These are phyloP conservation scores for Phytophthora parvispora DNA, from an alignment of 352 stramenopile genomes.

Conservation along the genomic window DNA sequence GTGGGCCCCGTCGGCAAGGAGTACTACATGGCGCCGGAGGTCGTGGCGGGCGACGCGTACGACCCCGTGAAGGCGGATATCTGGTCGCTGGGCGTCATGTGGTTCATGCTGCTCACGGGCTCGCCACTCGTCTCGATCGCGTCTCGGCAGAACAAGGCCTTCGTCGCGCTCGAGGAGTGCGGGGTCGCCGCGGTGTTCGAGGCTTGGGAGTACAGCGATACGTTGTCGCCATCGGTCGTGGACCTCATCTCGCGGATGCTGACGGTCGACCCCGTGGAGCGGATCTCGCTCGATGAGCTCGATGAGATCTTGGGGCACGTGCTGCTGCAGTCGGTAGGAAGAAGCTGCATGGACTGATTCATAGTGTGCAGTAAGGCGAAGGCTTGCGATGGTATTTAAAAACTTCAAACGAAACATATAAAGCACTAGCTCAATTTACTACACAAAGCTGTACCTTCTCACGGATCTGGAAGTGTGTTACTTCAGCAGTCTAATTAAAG, in stretches of 20 bases:
- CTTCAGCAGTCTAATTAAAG: too few species aligned
- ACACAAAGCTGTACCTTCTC: too few species aligned
- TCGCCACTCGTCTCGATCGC: slow-evolving; percentile 64
- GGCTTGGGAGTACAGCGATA: slow-evolving; percentile 37
- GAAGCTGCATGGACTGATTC: too few species aligned
- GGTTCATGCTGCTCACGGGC: slow-evolving; percentile 95
- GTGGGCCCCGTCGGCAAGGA: slow-evolving; percentile 85
- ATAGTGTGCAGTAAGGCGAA: too few species aligned
- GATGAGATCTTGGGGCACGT: slow-evolving; percentile 6
- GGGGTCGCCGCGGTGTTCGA: slow-evolving; percentile 34
- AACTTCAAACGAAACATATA: too few species aligned
- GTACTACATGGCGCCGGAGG: slow-evolving; percentile 97
- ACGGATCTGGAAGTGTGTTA: too few species aligned
- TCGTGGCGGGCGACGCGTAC: slow-evolving; percentile 83
- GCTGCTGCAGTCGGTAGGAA: too few species aligned
- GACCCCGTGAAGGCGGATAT: slow-evolving; percentile 94
- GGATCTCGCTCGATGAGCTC: slow-evolving; percentile 13
- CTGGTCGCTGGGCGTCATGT: slow-evolving; percentile 93
- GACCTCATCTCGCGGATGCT: slow-evolving; percentile 38
- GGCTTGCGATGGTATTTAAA: too few species aligned
- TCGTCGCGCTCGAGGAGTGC: slow-evolving; percentile 34
- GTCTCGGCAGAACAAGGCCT: slow-evolving; percentile 32
- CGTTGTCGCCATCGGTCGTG: slow-evolving; percentile 12
- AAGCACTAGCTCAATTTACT: too few species aligned
- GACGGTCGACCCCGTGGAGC: slow-evolving; percentile 15